Evolutionary conservation across 306 rosid species (phyloP), one percentile per base, ranked within the genome.

Genomic region (Acacia acuminata): DNA sequence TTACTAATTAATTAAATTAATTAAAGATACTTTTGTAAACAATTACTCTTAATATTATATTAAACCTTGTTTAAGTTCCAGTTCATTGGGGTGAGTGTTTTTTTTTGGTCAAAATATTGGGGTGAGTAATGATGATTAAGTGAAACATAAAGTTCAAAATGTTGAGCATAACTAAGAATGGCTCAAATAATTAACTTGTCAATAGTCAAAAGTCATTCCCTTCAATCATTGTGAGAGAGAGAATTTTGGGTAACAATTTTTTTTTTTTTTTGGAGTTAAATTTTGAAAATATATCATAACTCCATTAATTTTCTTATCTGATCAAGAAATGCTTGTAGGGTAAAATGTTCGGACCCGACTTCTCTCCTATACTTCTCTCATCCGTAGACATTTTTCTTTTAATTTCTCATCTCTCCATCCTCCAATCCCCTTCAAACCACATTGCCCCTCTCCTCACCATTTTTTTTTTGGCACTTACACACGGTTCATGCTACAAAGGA

Each of bases 1-100:
- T 8, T 58, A 58, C 15, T 22, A 10, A 53, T 47, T 51, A 25
- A 43, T 42, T 25, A 69, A 77, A 75, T 50, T 64, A n/a, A 13
- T n/a, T 63, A 68, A 83, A 83, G 78, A 56, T 55, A 34, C 81
- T 83, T 83, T 79, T 79, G 65, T 43, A 19, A 30, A 44, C 24
- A 22, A 24, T 24, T 24, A 24, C 40, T 79, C 44, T 79, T 56
- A 12, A 58, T 22, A 66, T 17, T 17, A 53, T 43, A 55, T 55
- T 79, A 55, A 79, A 47, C 50, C 61, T 51, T 44, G 80, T 83
- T 79, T 44, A 44, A 71, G 79, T 78, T 71, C 64, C 53, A 73
- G 50, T 71, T 71, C 48, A 69, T 27, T 40, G 70, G 42, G 76
- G 76, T 6, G 67, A 8, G 22, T 44, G 34, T 30, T 30, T 30